Conservation (phyloP, 108 stramenopile species). For the Craspedostauros australis region DNA sequence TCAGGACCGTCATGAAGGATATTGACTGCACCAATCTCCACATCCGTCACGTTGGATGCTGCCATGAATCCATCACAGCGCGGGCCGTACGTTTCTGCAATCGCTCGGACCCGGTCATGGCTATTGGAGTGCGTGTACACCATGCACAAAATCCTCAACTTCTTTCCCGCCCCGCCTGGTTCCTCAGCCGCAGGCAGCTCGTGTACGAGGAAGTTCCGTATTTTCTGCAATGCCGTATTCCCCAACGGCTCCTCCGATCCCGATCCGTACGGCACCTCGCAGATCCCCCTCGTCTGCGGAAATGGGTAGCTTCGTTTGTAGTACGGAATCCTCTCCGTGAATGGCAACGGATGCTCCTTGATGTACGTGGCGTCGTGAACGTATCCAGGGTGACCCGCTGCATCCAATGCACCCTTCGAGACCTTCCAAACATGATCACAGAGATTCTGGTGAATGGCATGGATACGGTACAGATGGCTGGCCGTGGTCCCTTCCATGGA, state of each 20-base stretch:
- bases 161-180: no score
- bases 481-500: slow-evolving; percentile 1
- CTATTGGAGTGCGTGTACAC: slow-evolving; percentile 20
- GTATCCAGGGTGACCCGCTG: slow-evolving; percentile 50
- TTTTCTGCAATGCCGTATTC: no score
- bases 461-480: slow-evolving; percentile 4
- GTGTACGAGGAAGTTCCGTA: no score
- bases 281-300: no score
- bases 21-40: slow-evolving; percentile 26
- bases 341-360: slow-evolving; percentile 29
- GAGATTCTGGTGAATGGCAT: slow-evolving; percentile 13
- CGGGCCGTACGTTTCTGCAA: slow-evolving; percentile 49
- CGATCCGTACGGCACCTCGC: no score
- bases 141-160: slow-evolving; percentile 18
- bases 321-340: no score
- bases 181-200: no score
- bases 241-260: no score
- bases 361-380: slow-evolving; percentile 55
- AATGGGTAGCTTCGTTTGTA: no score
- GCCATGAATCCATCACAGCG: slow-evolving; percentile 77
- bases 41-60: slow-evolving; percentile 47
- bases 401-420: slow-evolving; percentile 45
- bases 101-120: slow-evolving; percentile 17
- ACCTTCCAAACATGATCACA: slow-evolving; percentile 20
- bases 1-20: slow-evolving; percentile 48